Conservation (phyloP, 176 grass and related monocot genomes). For the Oryza coarctata region DNA sequence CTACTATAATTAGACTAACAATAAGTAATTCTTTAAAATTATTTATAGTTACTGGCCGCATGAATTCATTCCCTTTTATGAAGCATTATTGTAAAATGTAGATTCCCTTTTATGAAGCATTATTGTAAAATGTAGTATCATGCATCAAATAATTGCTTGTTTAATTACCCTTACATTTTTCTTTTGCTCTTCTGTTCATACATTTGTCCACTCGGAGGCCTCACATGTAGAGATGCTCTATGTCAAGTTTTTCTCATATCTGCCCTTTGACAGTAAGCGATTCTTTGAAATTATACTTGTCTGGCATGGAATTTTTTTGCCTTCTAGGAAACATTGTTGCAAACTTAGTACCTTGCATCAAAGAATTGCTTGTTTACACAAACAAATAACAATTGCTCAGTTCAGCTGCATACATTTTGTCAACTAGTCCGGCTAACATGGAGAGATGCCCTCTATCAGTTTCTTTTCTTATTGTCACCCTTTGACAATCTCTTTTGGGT, state of each 20-base stretch:
- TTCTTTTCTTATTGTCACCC: not conserved
- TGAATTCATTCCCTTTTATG: not conserved
- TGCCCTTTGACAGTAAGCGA: not conserved
- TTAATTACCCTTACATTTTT: not conserved
- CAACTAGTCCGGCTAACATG: not conserved
- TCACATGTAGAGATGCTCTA: not conserved
- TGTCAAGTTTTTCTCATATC: not conserved
- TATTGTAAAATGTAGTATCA: not conserved
- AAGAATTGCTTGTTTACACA: not conserved
- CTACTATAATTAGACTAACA: too few relatives aligned
- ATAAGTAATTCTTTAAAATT: not conserved
- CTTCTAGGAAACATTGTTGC: not conserved
- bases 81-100: not conserved
- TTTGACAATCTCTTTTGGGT: not conserved
- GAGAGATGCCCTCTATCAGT: conserved; percentile 7
- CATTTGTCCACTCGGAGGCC: not conserved
- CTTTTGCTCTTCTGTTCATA: not conserved
- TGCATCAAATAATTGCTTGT: not conserved
- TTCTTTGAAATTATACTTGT: not conserved
- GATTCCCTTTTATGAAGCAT: not conserved
- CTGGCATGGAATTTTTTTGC: not conserved
- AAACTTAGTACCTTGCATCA: not conserved
- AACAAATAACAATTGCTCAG: not conserved
- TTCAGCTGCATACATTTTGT: not conserved
- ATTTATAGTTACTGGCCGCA: not conserved